Evolutionary conservation across 2,329 filamentous ascomycete species (phyloP), one percentile per base, ranked within the genome.

Genomic region (Aspergillus amoenus): DNA sequence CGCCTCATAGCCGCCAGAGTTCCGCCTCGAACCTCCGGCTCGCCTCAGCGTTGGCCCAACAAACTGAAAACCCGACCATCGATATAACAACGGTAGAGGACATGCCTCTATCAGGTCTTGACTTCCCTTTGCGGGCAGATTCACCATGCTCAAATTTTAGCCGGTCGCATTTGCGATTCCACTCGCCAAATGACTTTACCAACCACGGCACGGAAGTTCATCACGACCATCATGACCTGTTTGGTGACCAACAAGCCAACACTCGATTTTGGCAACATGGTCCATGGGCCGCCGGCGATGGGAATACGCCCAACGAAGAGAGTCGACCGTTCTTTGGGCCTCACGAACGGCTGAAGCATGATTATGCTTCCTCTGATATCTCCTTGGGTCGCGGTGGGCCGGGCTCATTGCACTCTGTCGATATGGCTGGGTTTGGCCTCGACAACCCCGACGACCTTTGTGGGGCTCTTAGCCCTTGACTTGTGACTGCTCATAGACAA

Each of bases 211-310:
- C 67, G 2, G 70, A 73, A 58, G 58, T 61, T 9, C 70, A 71
- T 40, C 71, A 75, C 17, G 75, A 79, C 63, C 74, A 77, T 58
- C 70, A 77, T 62, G 70, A 78, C 64, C 68, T 79, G 22, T 78
- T 79, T 62, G 70, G 74, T 22, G 73, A 76, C 61, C 72, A 79
- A 60, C 76, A 77, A 64, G 72, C 76, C 58, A 74, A 76, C 63
- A 72, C 76, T 42, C 71, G 77, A 44, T 73, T 78, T 68, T 75
- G 75, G 76, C 73, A 76, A 56, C 68, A 76, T 60, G 73, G 73
- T 12, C 75, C 74, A 0, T 78, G 75, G 75, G 68, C 66, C 18
- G 73, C 72, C 21, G 73, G 74, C 15, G 74, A 77, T 63, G 74
- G 73, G 17, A 76, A 73, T 45, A 76, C 74, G 15, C 74, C 74